Conservation (phyloP, 768 basidiomycete genomes). For the Leccinum pellstonianum region DNA sequence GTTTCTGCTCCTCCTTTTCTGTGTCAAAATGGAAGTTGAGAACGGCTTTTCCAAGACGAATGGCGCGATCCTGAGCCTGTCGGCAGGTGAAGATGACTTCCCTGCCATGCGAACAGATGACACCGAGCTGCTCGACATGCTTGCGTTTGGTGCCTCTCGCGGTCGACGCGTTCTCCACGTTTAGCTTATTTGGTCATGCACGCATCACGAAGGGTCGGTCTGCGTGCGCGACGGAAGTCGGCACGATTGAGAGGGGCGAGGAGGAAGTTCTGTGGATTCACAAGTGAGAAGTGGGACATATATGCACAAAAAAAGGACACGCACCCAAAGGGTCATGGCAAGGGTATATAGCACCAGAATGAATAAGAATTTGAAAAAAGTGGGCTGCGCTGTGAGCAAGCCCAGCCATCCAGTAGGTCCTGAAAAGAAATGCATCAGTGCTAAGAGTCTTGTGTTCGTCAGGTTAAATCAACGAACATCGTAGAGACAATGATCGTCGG, state of each 20-base stretch:
- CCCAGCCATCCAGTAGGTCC: slow-evolving; percentile 96
- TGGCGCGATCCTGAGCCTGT: slow-evolving; percentile 59
- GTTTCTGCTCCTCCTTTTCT: slow-evolving; percentile 97
- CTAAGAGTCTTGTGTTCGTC: neutral
- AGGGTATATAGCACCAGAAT: slow-evolving; percentile 84
- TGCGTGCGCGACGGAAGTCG: slow-evolving; percentile 85
- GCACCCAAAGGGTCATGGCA: slow-evolving; percentile 81
- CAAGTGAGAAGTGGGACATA: neutral
- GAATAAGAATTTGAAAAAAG: slow-evolving; percentile 94
- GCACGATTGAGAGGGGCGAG: slow-evolving; percentile 89
- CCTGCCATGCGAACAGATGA: slow-evolving; percentile 82
- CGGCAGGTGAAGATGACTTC: slow-evolving; percentile 69
- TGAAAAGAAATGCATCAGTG: slow-evolving; percentile 27
- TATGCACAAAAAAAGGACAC: slow-evolving; percentile 27
- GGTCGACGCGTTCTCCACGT: slow-evolving; percentile 85
- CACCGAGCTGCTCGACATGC: slow-evolving; percentile 88
- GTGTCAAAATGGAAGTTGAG: slow-evolving; percentile 82
- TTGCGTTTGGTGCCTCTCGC: slow-evolving; percentile 92
- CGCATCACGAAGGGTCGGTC: slow-evolving; percentile 85
- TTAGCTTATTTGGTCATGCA: slow-evolving; percentile 87
- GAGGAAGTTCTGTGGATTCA: slow-evolving; percentile 73
- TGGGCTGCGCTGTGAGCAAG: slow-evolving; percentile 71
- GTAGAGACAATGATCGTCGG: slow-evolving; percentile 86
- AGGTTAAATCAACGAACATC: slow-evolving; percentile 51
- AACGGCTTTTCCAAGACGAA: slow-evolving; percentile 71